Conservation (phyloP, 306 rosid genomes). For the Herpetospermum pedunculosum region DNA sequence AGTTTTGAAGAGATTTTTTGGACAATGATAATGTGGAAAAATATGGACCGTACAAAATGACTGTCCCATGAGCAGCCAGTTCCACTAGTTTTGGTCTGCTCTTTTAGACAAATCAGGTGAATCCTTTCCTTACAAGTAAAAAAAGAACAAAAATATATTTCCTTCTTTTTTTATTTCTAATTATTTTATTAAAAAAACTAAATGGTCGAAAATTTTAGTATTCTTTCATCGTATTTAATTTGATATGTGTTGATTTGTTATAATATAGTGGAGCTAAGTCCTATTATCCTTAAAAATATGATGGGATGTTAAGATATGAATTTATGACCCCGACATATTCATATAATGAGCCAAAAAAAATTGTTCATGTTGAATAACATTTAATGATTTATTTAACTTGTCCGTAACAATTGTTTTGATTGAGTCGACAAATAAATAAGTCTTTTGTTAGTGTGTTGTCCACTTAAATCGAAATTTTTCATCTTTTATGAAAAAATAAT, state of each 20-base stretch:
- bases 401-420: too few species aligned
- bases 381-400: background rate
- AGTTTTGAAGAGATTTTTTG: too few species aligned
- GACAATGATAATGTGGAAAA: background rate
- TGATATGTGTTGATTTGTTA: background rate
- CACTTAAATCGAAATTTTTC: background rate
- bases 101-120: background rate
- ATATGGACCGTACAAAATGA: background rate
- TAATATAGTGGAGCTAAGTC: background rate
- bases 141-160: background rate
- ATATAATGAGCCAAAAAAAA: background rate
- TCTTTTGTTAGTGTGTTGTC: background rate
- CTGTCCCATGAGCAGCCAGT: background rate
- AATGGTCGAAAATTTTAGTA: too few species aligned
- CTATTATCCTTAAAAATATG: background rate
- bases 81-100: background rate
- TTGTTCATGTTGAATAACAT: background rate
- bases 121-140: background rate
- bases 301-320: background rate
- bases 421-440: too few species aligned
- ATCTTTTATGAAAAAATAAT: too few species aligned
- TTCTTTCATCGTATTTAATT: background rate
- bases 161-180: too few species aligned
- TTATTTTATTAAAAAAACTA: too few species aligned
- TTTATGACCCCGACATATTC: background rate